Evolutionary conservation across 257 asterid genomes (phyloP).

Genomic region (Nicotiana tabacum): DNA sequence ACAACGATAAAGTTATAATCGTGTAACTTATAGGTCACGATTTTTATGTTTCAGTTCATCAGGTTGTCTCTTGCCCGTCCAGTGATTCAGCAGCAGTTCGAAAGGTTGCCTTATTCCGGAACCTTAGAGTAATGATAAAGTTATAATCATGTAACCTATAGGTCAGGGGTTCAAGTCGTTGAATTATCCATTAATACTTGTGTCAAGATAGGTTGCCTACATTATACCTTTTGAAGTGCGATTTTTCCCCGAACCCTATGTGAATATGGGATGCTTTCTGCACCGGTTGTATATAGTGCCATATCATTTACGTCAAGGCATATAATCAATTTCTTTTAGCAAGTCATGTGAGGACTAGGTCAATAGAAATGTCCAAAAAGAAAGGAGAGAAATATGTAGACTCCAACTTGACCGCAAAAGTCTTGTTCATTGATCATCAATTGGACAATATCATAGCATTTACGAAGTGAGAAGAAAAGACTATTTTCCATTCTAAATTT

Average conservation of each 20-base stretch:
- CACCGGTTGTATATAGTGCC: neutral
- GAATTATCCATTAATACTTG: too few relatives aligned
- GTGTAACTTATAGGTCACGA: too few relatives aligned
- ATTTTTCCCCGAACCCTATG: accelerated
- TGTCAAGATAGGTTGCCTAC: too few relatives aligned
- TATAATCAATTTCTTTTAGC: neutral
- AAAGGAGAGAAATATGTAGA: neutral
- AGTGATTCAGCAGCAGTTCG: too few relatives aligned
- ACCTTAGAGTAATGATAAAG: too few relatives aligned
- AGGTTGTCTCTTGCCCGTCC: too few relatives aligned
- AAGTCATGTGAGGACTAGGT: neutral
- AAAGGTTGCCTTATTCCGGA: too few relatives aligned
- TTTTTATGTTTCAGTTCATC: too few relatives aligned
- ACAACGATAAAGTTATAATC: too few relatives aligned
- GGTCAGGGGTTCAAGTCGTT: accelerated
- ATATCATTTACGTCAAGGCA: neutral
- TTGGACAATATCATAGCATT: neutral
- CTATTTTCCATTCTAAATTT: neutral
- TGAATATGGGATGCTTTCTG: too few relatives aligned
- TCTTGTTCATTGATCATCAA: neutral
- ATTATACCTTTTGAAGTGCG: too few relatives aligned
- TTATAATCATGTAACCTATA: too few relatives aligned
- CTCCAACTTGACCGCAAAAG: neutral
- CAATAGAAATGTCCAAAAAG: conserved; percentile 5
- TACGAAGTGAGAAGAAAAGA: neutral